A percentile compares a stretch with the other conserved stretches of the same genome.
phyloP scores from a whole-genome alignment of 164 flowering plant genomes.

The Vitis labrusca region DNA sequence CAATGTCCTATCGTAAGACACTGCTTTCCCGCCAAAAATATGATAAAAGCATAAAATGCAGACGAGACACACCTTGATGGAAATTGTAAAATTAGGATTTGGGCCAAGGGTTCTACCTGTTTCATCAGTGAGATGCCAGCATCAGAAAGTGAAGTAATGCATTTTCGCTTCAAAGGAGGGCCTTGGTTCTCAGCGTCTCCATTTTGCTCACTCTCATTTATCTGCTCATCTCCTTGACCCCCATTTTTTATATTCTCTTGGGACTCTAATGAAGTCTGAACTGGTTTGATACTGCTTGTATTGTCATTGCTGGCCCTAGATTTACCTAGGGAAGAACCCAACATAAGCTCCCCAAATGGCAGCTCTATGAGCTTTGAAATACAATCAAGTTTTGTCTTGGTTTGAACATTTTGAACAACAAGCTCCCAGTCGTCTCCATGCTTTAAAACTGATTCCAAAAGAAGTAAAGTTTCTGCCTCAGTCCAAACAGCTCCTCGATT shows the following conservation, averaged over 20 bases:
- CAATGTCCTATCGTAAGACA: too few relatives aligned
- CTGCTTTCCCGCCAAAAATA: too few relatives aligned
- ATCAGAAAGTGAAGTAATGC: conserved; percentile 43
- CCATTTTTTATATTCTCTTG: conserved; percentile 29
- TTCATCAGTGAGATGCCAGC: conserved; percentile 64
- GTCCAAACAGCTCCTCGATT: conserved; percentile 55
- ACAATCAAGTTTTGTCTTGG: conserved; percentile 78
- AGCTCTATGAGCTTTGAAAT: conserved; percentile 77
- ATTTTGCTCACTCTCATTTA: conserved; percentile 31
- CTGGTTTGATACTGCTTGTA: conserved; percentile 20
- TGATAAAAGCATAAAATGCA: too few relatives aligned
- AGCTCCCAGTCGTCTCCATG: conserved; percentile 95
- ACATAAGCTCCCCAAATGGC: conserved; percentile 78
- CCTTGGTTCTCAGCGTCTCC: conserved; percentile 31
- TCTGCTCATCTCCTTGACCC: conserved; percentile 25
- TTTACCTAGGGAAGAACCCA: conserved; percentile 34
- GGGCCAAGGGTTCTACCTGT: conserved; percentile 48
- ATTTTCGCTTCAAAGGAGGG: conserved; percentile 57
- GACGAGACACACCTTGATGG: too few relatives aligned
- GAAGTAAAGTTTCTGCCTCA: conserved; percentile 79
- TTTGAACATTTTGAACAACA: conserved; percentile 64
- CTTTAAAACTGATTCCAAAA: conserved; percentile 74
- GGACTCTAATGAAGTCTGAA: conserved; percentile 28
- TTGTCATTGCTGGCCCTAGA: conserved; percentile 14
- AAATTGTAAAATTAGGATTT: too few relatives aligned